These are phyloP conservation scores for Hortiboletus rubellus DNA, from an alignment of 1,284 basidiomycete species.

Conservation along the genomic window DNA sequence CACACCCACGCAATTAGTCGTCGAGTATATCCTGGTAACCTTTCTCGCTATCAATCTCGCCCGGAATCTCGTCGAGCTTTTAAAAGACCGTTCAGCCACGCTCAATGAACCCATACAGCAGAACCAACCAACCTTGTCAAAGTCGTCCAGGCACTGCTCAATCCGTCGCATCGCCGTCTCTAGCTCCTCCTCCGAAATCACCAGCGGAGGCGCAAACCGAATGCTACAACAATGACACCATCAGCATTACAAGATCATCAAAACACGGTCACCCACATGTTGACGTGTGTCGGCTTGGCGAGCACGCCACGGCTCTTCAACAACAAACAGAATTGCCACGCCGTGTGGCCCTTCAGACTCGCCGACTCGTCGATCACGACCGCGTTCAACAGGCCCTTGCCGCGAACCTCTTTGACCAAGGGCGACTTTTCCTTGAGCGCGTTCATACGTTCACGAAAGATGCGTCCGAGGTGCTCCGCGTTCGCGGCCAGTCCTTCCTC, in stretches of 20 bases:
- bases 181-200: conserved; percentile 87
- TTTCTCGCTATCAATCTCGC: conserved; percentile 61
- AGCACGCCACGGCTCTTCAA: conserved; percentile 89
- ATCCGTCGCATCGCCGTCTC: conserved; percentile 77
- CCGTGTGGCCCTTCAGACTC: conserved; percentile 76
- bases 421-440: conserved; percentile 61
- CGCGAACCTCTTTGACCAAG: conserved; percentile 74
- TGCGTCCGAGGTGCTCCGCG: conserved; percentile 76
- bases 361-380: conserved; percentile 89
- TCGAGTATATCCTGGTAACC: conserved; percentile 48
- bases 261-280: conserved; percentile 64
- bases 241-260: conserved; percentile 3
- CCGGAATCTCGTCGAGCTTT: conserved; percentile 71
- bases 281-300: conserved; percentile 95
- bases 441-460: conserved; percentile 72
- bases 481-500: conserved; percentile 84
- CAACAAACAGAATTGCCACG: conserved; percentile 95
- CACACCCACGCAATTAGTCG: conserved; percentile 19
- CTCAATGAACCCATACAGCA: not conserved
- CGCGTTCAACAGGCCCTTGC: conserved; percentile 89
- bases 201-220: conserved; percentile 93
- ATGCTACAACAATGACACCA: conserved; percentile 53
- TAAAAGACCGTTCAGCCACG: conserved; percentile 1
- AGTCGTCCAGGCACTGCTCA: conserved; percentile 72
- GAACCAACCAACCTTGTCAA: conserved; percentile 68